These are phyloP conservation scores for Cavenderia fasciculata DNA, from an alignment of 78 protist genomes.

Conservation along the genomic window DNA sequence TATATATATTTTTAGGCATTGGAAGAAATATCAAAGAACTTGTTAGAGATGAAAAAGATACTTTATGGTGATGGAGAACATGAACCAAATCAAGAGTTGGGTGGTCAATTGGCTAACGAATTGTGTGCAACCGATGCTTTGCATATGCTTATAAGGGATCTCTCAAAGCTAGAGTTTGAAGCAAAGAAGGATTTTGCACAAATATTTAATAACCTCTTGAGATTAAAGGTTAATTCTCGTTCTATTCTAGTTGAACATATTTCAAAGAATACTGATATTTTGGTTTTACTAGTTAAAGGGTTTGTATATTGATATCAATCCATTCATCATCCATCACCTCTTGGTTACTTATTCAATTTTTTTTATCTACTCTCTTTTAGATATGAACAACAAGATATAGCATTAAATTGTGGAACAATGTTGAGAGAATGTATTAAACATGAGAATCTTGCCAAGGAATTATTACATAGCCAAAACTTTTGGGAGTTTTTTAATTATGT, in stretches of 20 bases:
- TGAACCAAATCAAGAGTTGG: slow-evolving; percentile 66
- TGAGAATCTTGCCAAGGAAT: slow-evolving; percentile 79
- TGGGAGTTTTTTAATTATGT: slow-evolving; percentile 85
- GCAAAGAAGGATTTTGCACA: slow-evolving; percentile 90
- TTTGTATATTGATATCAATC: background rate
- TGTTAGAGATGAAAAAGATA: slow-evolving; percentile 73
- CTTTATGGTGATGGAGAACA: slow-evolving; percentile 84
- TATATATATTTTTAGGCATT: slow-evolving; percentile 41
- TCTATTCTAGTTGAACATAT: slow-evolving; percentile 88
- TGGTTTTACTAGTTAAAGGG: slow-evolving; percentile 85
- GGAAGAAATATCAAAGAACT: slow-evolving; percentile 54
- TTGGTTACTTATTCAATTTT: background rate
- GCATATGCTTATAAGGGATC: slow-evolving; percentile 57
- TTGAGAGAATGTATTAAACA: slow-evolving; percentile 89
- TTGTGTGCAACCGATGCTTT: slow-evolving; percentile 64
- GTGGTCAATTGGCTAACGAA: slow-evolving; percentile 57
- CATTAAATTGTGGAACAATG: slow-evolving; percentile 92
- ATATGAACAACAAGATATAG: slow-evolving; percentile 83
- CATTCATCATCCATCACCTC: background rate
- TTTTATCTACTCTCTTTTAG: background rate
- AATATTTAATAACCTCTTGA: slow-evolving; percentile 85
- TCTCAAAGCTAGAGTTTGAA: slow-evolving; percentile 85
- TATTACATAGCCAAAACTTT: slow-evolving; percentile 70
- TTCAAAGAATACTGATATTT: slow-evolving; percentile 62
- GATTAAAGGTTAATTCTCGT: slow-evolving; percentile 79